Evolutionary conservation across 2,329 filamentous ascomycete genomes (phyloP), one percentile per base, ranked within the genome.

Genomic region (Juglanconis oblonga): DNA sequence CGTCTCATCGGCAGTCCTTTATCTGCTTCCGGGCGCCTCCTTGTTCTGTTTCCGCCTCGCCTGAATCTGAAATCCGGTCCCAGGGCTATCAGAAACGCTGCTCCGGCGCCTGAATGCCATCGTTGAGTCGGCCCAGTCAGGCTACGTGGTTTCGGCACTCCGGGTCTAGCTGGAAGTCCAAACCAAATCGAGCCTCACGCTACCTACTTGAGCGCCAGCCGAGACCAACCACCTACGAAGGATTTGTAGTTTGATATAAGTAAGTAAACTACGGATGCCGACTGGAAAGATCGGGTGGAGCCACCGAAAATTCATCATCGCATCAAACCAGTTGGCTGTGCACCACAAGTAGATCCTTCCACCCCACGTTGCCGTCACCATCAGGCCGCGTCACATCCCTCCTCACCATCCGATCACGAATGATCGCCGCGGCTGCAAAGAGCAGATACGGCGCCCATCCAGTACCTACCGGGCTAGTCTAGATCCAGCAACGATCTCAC

Each of bases 301-400:
- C 1, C 17, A 17, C 17, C 17, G 17, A 17, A 17, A 17, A 17
- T 17, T 17, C 17, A 17, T 17, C 17, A 17, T 17, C 17, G 17
- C 17, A 17, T 17, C 17, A 17, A 17, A 17, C 36, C 36, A 38
- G 36, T 38, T 7, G 36, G 36, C 36, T 8, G 36, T 38, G 36
- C 36, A 7, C 2, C 36, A 38, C 11, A 38, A 7, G 7, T 38
- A 38, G 52, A 47, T 55, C 38, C 52, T 36, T 47, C 53, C 45
- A 24, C 31, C 52, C 31, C 38, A 10, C 52, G 45, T 38, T 35
- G 31, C 42, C n/a, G 24, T 48, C 32, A 40, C 44, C 44, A 55
- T 8, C 31, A 40, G 60, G 60, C 60, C 60, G 60, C 60, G 60
- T 62, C 60, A 62, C 57, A 40, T 52, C 52, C 51, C 17, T 55